Conservation (phyloP, 176 grass and related monocot genomes). For the Triticum monococcum region DNA sequence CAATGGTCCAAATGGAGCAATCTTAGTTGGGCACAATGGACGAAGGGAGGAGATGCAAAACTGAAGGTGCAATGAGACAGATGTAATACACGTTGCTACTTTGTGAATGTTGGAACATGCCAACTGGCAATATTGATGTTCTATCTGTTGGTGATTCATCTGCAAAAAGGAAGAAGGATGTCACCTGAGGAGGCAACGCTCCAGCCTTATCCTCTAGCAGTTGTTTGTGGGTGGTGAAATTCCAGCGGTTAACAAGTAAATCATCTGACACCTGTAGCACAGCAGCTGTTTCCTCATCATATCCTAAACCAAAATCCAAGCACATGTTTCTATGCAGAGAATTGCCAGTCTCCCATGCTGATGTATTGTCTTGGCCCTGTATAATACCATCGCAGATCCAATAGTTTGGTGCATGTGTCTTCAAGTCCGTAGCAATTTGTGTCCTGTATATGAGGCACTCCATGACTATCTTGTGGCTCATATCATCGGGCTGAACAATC, state of each 20-base stretch:
- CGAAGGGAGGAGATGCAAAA: too few species aligned
- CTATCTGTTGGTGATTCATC: not conserved
- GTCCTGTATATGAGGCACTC: not conserved
- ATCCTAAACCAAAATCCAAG: fast-evolving
- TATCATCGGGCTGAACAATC: not conserved
- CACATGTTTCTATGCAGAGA: not conserved
- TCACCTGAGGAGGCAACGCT: not conserved
- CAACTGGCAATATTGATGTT: not conserved
- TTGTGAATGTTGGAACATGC: not conserved
- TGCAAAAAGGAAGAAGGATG: not conserved
- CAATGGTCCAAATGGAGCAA: too few species aligned
- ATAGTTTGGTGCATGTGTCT: not conserved
- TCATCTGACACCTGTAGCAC: too few species aligned
- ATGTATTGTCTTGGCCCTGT: not conserved
- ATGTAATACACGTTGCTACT: not conserved
- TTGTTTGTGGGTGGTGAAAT: not conserved
- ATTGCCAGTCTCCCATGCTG: not conserved
- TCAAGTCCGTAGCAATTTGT: not conserved
- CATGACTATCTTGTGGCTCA: not conserved
- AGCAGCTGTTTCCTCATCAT: fast-evolving
- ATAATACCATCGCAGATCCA: too few species aligned
- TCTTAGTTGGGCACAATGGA: too few species aligned
- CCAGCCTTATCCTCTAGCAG: fast-evolving
- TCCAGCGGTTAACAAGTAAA: not conserved
- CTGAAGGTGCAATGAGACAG: too few species aligned